These are phyloP conservation scores for Fusarium musae DNA, from an alignment of 2,329 filamentous ascomycete genomes.

Conservation along the genomic window DNA sequence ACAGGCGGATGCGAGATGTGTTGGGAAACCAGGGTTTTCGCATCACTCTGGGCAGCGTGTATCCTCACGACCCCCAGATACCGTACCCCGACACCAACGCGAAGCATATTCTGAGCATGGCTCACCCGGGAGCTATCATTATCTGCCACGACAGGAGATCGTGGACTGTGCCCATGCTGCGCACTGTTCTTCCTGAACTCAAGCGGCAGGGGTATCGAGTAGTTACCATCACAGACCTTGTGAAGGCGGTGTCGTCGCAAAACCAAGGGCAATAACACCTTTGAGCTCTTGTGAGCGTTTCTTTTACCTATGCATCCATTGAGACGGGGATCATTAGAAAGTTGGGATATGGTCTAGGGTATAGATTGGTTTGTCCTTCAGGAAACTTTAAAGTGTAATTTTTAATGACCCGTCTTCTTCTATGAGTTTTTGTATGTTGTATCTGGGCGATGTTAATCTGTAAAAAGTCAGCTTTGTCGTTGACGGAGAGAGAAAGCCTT, in stretches of 20 bases:
- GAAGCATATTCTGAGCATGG: conserved; percentile 82
- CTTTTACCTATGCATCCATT: background rate
- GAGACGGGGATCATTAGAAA: background rate
- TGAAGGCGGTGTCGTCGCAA: conserved; percentile 55
- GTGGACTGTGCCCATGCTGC: conserved; percentile 87
- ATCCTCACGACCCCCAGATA: conserved; percentile 93
- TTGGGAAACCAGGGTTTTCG: conserved; percentile 72
- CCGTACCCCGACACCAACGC: conserved; percentile 76
- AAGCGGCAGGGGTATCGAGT: conserved; percentile 75
- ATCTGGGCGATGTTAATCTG: conserved; percentile 49
- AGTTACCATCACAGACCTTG: conserved; percentile 75
- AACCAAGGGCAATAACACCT: conserved; percentile 33
- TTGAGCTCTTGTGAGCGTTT: background rate
- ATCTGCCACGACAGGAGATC: conserved; percentile 85
- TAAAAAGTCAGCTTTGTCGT: background rate
- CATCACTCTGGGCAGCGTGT: conserved; percentile 84
- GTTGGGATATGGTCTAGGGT: background rate
- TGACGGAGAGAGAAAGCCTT: background rate
- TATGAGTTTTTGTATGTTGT: conserved; percentile 46
- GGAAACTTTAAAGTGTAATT: conserved; percentile 43
- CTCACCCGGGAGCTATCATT: conserved; percentile 79
- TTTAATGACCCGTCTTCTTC: conserved; percentile 49
- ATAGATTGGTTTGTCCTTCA: background rate
- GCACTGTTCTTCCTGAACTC: conserved; percentile 76
- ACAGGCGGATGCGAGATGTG: conserved; percentile 71